phyloP scores from a whole-genome alignment of 1,284 basidiomycete species.

The Cryptococcus jaspeensis region DNA sequence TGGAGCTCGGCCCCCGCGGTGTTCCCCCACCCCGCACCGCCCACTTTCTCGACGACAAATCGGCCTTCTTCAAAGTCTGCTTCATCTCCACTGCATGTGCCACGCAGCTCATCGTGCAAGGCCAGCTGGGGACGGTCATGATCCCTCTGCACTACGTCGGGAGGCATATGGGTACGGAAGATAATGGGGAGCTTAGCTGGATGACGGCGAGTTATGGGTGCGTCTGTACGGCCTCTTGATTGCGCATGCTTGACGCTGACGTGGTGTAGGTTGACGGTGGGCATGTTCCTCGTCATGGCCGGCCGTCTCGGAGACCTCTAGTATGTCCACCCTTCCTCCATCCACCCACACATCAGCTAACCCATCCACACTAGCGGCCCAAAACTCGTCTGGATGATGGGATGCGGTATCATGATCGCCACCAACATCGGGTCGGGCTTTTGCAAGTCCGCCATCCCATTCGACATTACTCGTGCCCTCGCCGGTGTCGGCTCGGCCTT shows the following conservation, averaged over 20 bases:
- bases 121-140: conserved; percentile 29
- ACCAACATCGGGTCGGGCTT: conserved; percentile 25
- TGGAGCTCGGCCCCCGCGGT: too few relatives aligned
- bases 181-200: conserved; percentile 30
- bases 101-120: conserved; percentile 30
- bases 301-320: conserved; percentile 33
- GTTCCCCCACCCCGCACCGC: too few relatives aligned
- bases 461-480: conserved; percentile 31
- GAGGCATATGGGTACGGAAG: conserved; percentile 19
- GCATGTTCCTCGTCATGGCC: conserved; percentile 30
- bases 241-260: conserved; percentile 1
- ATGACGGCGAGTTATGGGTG: conserved; percentile 27
- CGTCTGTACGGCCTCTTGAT: neutral
- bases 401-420: conserved; percentile 11
- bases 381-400: conserved; percentile 16
- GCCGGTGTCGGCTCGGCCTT: conserved; percentile 33
- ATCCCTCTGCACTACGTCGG: conserved; percentile 30
- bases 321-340: conserved; percentile 8
- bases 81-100: conserved; percentile 26
- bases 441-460: conserved; percentile 20
- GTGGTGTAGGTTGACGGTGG: conserved; percentile 25
- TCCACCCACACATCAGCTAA: neutral
- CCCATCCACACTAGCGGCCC: conserved; percentile 14
- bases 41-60: conserved; percentile 6
- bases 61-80: conserved; percentile 12